Evolutionary conservation across 768 basidiomycete genomes (phyloP).

Genomic region (Floccularia luteovirens): DNA sequence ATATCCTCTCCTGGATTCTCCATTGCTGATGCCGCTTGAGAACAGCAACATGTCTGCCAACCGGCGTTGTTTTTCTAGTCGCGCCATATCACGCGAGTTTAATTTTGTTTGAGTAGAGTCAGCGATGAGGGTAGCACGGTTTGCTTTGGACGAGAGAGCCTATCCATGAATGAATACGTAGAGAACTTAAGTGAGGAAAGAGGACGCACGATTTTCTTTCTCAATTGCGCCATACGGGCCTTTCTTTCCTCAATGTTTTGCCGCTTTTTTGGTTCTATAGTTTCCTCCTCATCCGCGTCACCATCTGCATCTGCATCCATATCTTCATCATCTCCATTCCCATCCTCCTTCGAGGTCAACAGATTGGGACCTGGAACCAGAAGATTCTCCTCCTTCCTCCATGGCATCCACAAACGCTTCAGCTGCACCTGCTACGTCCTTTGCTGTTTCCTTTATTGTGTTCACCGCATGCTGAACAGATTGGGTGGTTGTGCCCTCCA

Average conservation of each 20-base stretch:
- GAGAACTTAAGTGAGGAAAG: background rate
- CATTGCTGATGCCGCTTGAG: conserved; percentile 84
- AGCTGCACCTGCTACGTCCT: conserved; percentile 18
- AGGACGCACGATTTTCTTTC: conserved; percentile 71
- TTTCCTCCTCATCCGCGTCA: conserved; percentile 13
- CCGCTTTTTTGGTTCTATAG: conserved; percentile 15
- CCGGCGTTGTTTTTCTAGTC: conserved; percentile 85
- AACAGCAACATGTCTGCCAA: conserved; percentile 80
- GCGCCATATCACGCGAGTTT: conserved; percentile 70
- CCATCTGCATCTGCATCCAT: conserved; percentile 13
- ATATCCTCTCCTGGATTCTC: conserved; percentile 90
- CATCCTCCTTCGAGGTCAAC: conserved; percentile 9
- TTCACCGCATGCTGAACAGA: conserved; percentile 8
- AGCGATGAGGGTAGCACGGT: conserved; percentile 79
- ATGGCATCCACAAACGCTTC: conserved; percentile 21
- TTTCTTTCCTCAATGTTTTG: conserved; percentile 66
- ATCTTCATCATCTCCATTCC: conserved; percentile 4
- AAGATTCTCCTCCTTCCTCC: conserved; percentile 15
- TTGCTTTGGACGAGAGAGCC: conserved; percentile 74
- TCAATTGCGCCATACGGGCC: conserved; percentile 68
- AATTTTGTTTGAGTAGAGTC: conserved; percentile 76
- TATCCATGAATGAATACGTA: conserved; percentile 17
- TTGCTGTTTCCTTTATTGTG: conserved; percentile 11
- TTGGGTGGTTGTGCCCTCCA: too few species aligned
- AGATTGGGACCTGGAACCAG: background rate